Conservation (phyloP, 2,329 filamentous ascomycete genomes). For the Fusarium miscanthi region DNA sequence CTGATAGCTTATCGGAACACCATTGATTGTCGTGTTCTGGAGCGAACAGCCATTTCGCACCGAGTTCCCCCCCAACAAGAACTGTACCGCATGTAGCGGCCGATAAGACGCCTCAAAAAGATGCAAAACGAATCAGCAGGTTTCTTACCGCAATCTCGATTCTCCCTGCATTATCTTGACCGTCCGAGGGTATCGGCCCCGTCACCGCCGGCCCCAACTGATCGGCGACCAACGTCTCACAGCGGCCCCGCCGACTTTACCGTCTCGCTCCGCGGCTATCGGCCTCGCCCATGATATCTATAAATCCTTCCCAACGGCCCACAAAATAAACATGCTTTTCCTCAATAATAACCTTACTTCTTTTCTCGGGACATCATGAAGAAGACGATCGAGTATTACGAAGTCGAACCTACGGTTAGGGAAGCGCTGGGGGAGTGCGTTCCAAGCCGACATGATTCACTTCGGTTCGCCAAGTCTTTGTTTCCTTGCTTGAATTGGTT, state of each 20-base stretch:
- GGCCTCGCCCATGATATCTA: conserved; percentile 1
- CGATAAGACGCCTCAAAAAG: neutral
- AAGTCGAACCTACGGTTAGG: conserved; percentile 3
- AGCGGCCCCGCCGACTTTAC: conserved; percentile 13
- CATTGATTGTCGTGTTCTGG: no score
- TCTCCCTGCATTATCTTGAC: neutral
- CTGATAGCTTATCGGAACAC: no score
- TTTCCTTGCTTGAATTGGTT: conserved; percentile 14
- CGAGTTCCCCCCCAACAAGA: neutral
- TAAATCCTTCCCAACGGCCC: conserved; percentile 1
- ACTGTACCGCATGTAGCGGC: no score
- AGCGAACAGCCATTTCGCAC: neutral
- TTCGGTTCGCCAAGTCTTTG: neutral
- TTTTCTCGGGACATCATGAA: neutral
- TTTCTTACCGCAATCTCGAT: neutral
- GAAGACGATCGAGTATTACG: neutral
- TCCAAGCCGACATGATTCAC: neutral
- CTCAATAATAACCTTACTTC: neutral
- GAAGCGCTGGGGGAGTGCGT: conserved; percentile 7
- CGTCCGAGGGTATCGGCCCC: conserved; percentile 13
- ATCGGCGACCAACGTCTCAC: conserved; percentile 14
- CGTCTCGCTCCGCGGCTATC: conserved; percentile 18
- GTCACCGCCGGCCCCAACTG: neutral
- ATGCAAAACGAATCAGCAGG: neutral
- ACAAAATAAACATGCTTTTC: neutral